Conservation (phyloP, 352 stramenopile species). For the Phytophthora colocasiae region DNA sequence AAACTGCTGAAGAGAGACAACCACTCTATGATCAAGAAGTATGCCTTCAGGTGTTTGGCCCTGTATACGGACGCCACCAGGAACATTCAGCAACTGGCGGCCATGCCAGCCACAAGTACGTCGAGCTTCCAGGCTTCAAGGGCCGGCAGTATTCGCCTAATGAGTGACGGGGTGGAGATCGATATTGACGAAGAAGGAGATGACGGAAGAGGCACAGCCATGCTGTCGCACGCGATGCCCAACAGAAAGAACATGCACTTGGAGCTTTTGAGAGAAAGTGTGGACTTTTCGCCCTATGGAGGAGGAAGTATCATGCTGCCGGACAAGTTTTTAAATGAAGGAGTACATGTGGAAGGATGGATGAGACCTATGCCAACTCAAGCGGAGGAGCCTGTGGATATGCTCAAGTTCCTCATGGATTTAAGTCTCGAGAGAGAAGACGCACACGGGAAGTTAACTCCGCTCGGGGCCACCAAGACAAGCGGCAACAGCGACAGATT, state of each 20-base stretch:
- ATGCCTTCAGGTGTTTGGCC: slow-evolving; percentile 86
- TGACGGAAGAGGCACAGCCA: slow-evolving; percentile 42
- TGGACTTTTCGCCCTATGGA: slow-evolving; percentile 88
- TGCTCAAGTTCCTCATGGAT: slow-evolving; percentile 92
- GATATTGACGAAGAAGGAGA: slow-evolving; percentile 59
- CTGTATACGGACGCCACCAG: slow-evolving; percentile 84
- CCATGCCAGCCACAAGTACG: slow-evolving; percentile 47
- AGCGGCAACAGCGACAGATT: slow-evolving; percentile 69
- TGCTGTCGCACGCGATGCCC: slow-evolving; percentile 38
- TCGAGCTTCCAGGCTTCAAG: slow-evolving; percentile 43
- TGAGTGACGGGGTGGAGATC: slow-evolving; percentile 48
- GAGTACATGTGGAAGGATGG: slow-evolving; percentile 87
- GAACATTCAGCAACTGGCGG: slow-evolving; percentile 69
- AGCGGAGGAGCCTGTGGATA: slow-evolving; percentile 87
- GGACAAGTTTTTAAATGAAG: slow-evolving; percentile 86
- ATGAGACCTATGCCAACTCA: slow-evolving; percentile 81
- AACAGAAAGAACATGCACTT: slow-evolving; percentile 75
- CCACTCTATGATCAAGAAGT: slow-evolving; percentile 91
- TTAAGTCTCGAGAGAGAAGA: slow-evolving; percentile 85
- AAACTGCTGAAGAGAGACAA: slow-evolving; percentile 89
- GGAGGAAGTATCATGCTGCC: slow-evolving; percentile 82
- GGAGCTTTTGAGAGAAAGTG: slow-evolving; percentile 80
- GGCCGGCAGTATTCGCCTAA: slow-evolving; percentile 49
- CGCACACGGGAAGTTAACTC: slow-evolving; percentile 33
- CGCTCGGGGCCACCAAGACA: slow-evolving; percentile 31